phyloP scores from a whole-genome alignment of 2,329 filamentous ascomycete genomes.

The Fusarium caatingaense region DNA sequence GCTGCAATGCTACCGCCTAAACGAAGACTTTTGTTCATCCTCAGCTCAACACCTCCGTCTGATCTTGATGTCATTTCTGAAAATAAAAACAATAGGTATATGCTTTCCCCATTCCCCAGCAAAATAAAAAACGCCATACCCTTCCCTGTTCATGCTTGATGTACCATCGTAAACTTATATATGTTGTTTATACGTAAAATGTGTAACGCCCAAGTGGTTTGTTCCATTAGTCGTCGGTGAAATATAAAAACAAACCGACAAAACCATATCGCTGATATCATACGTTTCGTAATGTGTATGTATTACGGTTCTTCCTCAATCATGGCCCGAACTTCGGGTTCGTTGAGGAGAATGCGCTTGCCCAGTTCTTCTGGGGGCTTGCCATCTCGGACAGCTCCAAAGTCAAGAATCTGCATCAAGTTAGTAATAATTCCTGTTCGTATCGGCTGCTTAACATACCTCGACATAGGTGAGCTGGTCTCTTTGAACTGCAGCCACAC shows the following conservation, averaged over 20 bases:
- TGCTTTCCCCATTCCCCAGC: conserved; percentile 25
- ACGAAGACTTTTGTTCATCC: conserved; percentile 34
- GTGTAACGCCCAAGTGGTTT: conserved; percentile 35
- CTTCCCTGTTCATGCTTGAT: conserved; percentile 38
- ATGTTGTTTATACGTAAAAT: conserved; percentile 39
- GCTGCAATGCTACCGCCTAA: conserved; percentile 11
- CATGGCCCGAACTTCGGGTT: conserved; percentile 63
- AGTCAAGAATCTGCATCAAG: conserved; percentile 84
- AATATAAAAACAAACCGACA: neutral
- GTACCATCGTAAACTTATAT: conserved; percentile 39
- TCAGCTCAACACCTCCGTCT: neutral
- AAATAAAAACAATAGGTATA: conserved; percentile 46
- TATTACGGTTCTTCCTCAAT: conserved; percentile 58
- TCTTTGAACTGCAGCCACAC: conserved; percentile 95
- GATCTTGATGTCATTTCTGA: conserved; percentile 15
- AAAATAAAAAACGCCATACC: conserved; percentile 41
- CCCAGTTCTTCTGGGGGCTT: conserved; percentile 81
- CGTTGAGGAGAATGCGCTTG: conserved; percentile 77
- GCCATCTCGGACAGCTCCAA: conserved; percentile 92
- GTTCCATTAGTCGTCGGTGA: conserved; percentile 30
- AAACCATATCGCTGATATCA: conserved; percentile 31
- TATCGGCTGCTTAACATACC: conserved; percentile 64
- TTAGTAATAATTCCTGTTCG: neutral
- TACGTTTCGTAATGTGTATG: conserved; percentile 14
- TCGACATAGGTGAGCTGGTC: conserved; percentile 95